These are phyloP conservation scores for Hysterangium stoloniferum DNA, from an alignment of 768 basidiomycete genomes.

Conservation along the genomic window DNA sequence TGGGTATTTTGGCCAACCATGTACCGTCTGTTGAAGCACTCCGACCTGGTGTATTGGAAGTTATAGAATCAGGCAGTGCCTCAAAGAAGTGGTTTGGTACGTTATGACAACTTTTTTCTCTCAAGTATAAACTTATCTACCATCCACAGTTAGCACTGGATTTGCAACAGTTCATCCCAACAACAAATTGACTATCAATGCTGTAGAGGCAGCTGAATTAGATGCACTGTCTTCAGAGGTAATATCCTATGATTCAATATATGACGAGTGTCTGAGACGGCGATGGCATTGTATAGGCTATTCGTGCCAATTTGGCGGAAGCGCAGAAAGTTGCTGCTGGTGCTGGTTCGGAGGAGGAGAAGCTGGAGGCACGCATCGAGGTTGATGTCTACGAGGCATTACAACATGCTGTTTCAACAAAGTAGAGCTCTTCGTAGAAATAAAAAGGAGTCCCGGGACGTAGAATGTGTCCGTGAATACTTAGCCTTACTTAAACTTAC, in stretches of 20 bases:
- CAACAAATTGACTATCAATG: slow-evolving; percentile 95
- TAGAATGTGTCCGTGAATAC: too few species aligned
- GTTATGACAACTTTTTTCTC: slow-evolving; percentile 22
- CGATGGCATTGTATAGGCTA: slow-evolving; percentile 45
- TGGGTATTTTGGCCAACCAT: slow-evolving; percentile 99
- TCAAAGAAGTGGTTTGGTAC: slow-evolving; percentile 97
- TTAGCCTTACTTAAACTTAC: too few species aligned
- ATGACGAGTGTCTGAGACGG: slow-evolving; percentile 1
- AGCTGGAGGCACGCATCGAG: slow-evolving; percentile 88
- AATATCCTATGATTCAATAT: slow-evolving; percentile 18
- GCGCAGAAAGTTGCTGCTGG: slow-evolving; percentile 75
- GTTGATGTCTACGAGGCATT: slow-evolving; percentile 95
- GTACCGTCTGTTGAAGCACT: slow-evolving; percentile 95
- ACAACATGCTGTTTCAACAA: slow-evolving; percentile 54
- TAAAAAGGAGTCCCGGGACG: too few species aligned
- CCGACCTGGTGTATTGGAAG: slow-evolving; percentile 90
- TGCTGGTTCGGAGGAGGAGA: slow-evolving; percentile 87
- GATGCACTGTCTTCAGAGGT: slow-evolving; percentile 91
- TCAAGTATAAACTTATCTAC: neutral
- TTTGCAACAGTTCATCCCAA: slow-evolving; percentile 98
- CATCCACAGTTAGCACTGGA: slow-evolving; percentile 74
- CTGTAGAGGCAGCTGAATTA: slow-evolving; percentile 89
- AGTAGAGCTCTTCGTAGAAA: neutral
- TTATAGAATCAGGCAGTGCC: slow-evolving; percentile 70
- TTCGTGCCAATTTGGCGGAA: slow-evolving; percentile 84